Percentiles rank a stretch among this genome's conserved stretches.
Evolutionary conservation across 129 eudicot genomes (phyloP).

Genomic region (Chrysanthemum lavandulifolium): DNA sequence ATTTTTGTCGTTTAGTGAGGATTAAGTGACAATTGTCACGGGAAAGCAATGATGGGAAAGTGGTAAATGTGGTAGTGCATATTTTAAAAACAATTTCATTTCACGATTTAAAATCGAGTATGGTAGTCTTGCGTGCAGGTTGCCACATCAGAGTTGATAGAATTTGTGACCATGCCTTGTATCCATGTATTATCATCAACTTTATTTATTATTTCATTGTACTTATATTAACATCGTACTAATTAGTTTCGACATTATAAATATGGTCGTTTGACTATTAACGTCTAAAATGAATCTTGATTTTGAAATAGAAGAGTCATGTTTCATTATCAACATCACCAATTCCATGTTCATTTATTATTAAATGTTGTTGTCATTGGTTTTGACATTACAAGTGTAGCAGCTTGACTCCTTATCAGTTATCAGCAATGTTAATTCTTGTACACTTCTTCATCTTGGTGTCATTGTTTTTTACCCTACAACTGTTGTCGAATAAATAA

Average conservation of each 20-base stretch:
- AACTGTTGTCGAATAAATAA: neutral
- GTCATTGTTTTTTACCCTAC: neutral
- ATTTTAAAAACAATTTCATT: too few relatives aligned
- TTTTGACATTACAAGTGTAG: neutral
- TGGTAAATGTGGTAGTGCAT: too few relatives aligned
- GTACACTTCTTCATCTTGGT: neutral
- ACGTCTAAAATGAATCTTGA: neutral
- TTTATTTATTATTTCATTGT: too few relatives aligned
- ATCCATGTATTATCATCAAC: too few relatives aligned
- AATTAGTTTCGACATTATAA: neutral
- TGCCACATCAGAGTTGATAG: too few relatives aligned
- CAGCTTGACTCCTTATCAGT: neutral
- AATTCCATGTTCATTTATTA: neutral
- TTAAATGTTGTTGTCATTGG: constrained; percentile 3
- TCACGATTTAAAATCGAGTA: too few relatives aligned
- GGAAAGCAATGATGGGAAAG: too few relatives aligned
- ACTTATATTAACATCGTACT: neutral
- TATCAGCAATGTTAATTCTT: neutral
- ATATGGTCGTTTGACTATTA: neutral
- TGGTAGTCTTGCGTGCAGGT: too few relatives aligned
- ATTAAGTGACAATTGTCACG: too few relatives aligned
- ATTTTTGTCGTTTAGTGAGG: too few relatives aligned
- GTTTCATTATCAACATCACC: neutral
- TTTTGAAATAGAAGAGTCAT: neutral
- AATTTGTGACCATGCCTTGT: too few relatives aligned